Evolutionary conservation across 495 filamentous ascomycete genomes (phyloP).

Genomic region (Hyaloscypha hepaticicola): DNA sequence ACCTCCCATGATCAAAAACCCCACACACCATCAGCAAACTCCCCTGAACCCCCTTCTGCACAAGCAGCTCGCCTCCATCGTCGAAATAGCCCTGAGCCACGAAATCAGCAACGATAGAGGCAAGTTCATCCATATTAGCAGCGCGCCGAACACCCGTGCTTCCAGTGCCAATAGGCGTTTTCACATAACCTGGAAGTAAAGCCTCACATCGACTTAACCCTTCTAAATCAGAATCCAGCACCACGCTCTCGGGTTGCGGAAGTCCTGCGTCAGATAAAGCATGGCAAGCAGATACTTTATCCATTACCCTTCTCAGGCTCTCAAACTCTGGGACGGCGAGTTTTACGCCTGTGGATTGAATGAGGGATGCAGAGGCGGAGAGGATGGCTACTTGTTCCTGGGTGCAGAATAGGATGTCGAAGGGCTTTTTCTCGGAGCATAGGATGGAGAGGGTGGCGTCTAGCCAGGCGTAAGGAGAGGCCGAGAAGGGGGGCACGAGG

Average conservation of each 20-base stretch:
- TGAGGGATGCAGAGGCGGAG: background rate
- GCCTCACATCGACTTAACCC: background rate
- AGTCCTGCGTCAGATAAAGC: background rate
- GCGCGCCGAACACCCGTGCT: constrained; percentile 6
- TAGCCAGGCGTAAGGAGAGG: constrained; percentile 11
- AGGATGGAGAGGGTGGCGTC: background rate
- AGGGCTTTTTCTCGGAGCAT: background rate
- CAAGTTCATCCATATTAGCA: background rate
- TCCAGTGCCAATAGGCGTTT: constrained; percentile 8
- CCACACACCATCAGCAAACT: constrained; percentile 12
- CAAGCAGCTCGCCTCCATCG: background rate
- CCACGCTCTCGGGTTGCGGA: constrained; percentile 10
- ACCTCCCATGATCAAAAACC: constrained; percentile 5
- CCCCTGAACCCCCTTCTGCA: constrained; percentile 7
- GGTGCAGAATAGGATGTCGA: constrained; percentile 15
- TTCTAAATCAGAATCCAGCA: background rate
- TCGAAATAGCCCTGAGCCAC: background rate
- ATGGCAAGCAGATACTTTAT: background rate
- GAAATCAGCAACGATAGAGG: background rate
- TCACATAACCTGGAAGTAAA: constrained; percentile 11
- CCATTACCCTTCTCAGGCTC: constrained; percentile 9
- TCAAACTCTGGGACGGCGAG: constrained; percentile 8
- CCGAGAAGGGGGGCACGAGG: constrained; percentile 4
- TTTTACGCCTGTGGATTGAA: background rate
- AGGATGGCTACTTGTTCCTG: constrained; percentile 16